Conservation (phyloP, 2,329 filamentous ascomycete species). For the Fusarium sarcochroum region DNA sequence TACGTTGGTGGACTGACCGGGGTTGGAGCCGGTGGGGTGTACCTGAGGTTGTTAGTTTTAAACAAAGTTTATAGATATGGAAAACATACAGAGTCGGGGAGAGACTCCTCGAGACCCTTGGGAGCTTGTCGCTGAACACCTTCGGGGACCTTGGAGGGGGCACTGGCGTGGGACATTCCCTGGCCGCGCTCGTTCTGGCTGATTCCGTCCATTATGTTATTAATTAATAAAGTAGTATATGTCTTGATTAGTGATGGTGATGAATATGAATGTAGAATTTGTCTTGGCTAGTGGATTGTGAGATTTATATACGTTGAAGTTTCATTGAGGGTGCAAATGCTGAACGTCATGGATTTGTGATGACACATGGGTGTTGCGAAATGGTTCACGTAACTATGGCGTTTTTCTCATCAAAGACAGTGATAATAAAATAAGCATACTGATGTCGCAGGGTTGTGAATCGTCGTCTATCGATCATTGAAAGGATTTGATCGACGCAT, state of each 20-base stretch:
- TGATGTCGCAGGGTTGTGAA: not conserved
- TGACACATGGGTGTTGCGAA: not conserved
- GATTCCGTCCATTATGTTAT: conserved; percentile 4
- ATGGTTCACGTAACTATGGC: not conserved
- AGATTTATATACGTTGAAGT: not conserved
- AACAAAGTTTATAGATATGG: fast-evolving
- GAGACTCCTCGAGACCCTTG: conserved; percentile 33
- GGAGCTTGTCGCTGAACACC: conserved; percentile 37
- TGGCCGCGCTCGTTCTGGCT: conserved; percentile 31
- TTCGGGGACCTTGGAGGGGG: conserved; percentile 34
- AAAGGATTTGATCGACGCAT: too few relatives aligned
- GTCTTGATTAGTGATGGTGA: not conserved
- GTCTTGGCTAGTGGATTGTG: not conserved
- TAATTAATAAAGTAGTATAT: not conserved
- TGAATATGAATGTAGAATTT: not conserved
- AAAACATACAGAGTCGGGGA: conserved; percentile 40
- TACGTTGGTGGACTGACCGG: conserved; percentile 32
- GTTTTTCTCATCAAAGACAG: not conserved
- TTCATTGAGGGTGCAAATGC: not conserved
- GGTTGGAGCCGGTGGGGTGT: conserved; percentile 38
- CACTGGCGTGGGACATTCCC: conserved; percentile 42
- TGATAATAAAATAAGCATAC: conserved; percentile 3
- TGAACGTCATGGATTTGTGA: not conserved
- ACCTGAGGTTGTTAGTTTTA: conserved; percentile 24
- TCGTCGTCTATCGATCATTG: not conserved